Evolutionary conservation across 139 green algal genomes (phyloP).

Genomic region (Picochlorum sp.): DNA sequence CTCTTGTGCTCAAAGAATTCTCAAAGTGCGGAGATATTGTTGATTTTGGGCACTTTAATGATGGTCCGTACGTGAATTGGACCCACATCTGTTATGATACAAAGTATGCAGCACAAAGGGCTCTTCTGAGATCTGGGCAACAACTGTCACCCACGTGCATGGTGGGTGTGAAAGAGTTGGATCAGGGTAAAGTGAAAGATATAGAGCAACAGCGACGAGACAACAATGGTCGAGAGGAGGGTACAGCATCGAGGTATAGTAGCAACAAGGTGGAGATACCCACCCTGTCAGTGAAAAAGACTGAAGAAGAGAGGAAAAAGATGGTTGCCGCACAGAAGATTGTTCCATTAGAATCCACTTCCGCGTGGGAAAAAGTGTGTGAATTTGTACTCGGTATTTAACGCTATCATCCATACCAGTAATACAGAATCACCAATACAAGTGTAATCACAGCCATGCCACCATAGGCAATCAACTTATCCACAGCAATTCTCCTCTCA

Average conservation of each 20-base stretch:
- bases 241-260: background rate
- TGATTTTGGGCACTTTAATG: slow-evolving; percentile 34
- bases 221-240: background rate
- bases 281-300: no score
- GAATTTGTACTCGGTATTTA: slow-evolving; percentile 37
- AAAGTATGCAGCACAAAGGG: slow-evolving; percentile 37
- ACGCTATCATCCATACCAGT: slow-evolving; percentile 10
- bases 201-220: background rate
- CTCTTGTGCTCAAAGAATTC: slow-evolving; percentile 36
- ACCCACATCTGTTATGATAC: slow-evolving; percentile 42
- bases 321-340: background rate
- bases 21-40: slow-evolving; percentile 31
- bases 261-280: background rate
- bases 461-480: slow-evolving; percentile 70
- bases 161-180: slow-evolving; percentile 41
- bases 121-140: slow-evolving; percentile 35
- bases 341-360: slow-evolving; percentile 18
- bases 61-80: slow-evolving; percentile 33
- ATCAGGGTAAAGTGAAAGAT: slow-evolving; percentile 4
- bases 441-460: slow-evolving; percentile 55
- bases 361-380: slow-evolving; percentile 16
- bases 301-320: background rate
- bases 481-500: slow-evolving; percentile 63
- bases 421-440: slow-evolving; percentile 17
- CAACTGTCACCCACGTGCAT: slow-evolving; percentile 28